These are phyloP conservation scores for Epichloe sibirici DNA, from an alignment of 2,329 filamentous ascomycete genomes.

Conservation along the genomic window DNA sequence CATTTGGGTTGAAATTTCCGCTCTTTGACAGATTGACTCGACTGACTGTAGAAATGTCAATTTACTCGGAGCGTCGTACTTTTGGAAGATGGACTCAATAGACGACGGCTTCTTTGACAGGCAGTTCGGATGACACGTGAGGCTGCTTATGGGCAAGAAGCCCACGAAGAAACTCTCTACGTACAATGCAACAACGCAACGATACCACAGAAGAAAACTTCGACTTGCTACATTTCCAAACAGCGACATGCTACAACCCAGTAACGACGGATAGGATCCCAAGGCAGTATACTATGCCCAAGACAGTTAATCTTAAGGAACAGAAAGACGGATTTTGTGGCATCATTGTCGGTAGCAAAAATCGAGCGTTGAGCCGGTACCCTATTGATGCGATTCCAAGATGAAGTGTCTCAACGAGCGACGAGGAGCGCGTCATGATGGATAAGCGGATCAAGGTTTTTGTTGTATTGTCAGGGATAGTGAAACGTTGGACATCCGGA, in stretches of 20 bases:
- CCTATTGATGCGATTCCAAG: constrained; percentile 17
- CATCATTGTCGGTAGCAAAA: constrained; percentile 29
- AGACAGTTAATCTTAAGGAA: constrained; percentile 17
- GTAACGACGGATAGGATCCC: constrained; percentile 24
- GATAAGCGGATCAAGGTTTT: constrained; percentile 25
- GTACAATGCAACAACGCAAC: constrained; percentile 28
- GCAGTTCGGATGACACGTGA: constrained; percentile 23
- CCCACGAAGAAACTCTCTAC: constrained; percentile 32
- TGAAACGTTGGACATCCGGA: constrained; percentile 20
- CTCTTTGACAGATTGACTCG: not conserved
- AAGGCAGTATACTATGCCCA: constrained; percentile 22
- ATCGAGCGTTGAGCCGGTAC: constrained; percentile 23
- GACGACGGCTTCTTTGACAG: constrained; percentile 23
- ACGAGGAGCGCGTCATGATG: constrained; percentile 22
- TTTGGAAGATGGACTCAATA: constrained; percentile 30
- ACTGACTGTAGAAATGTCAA: constrained; percentile 19
- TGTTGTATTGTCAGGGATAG: constrained; percentile 23
- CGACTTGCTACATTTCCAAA: constrained; percentile 23
- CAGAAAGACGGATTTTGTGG: constrained; percentile 26
- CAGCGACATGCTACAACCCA: constrained; percentile 31
- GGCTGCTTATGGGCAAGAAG: constrained; percentile 30
- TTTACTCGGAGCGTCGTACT: constrained; percentile 30
- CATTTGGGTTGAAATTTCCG: not conserved
- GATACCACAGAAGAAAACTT: constrained; percentile 19
- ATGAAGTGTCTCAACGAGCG: constrained; percentile 22